These are phyloP conservation scores for Phytophthora megakarya DNA, from an alignment of 352 stramenopile genomes.

Conservation along the genomic window DNA sequence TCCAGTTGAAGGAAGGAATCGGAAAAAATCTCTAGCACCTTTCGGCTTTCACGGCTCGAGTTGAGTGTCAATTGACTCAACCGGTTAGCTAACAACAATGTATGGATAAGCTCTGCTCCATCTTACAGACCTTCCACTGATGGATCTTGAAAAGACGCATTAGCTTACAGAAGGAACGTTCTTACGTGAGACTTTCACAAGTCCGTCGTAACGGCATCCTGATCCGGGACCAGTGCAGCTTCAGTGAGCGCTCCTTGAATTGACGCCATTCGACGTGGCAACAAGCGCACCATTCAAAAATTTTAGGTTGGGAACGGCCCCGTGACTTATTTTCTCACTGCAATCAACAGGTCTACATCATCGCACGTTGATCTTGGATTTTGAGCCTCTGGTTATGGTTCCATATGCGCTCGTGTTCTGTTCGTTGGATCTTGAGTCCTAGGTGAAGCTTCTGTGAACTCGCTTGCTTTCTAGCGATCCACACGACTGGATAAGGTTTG, in stretches of 20 bases:
- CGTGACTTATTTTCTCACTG: conserved; percentile 1
- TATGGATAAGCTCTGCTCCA: conserved; percentile 11
- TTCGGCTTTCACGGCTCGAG: not conserved
- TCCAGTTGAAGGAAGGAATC: not conserved
- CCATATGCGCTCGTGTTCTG: not conserved
- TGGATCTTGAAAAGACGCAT: conserved; percentile 34
- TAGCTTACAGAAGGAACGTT: conserved; percentile 32
- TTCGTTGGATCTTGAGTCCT: not conserved
- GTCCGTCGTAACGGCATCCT: conserved; percentile 19
- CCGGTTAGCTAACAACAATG: conserved; percentile 10
- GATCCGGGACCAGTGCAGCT: conserved; percentile 5
- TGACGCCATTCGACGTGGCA: conserved; percentile 3
- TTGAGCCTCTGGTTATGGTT: no score
- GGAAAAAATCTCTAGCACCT: not conserved
- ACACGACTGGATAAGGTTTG: conserved; percentile 13
- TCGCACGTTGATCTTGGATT: no score
- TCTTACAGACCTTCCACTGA: not conserved
- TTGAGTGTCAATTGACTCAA: conserved; percentile 1
- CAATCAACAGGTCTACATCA: not conserved
- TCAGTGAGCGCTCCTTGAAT: conserved; percentile 8
- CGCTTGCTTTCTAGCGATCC: conserved; percentile 26
- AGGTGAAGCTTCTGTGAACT: conserved; percentile 31
- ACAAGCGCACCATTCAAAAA: not conserved
- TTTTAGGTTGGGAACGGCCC: not conserved
- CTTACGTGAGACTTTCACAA: conserved; percentile 29